Evolutionary conservation across 2,329 filamentous ascomycete species (phyloP).

Genomic region (Neocucurbitaria cava): DNA sequence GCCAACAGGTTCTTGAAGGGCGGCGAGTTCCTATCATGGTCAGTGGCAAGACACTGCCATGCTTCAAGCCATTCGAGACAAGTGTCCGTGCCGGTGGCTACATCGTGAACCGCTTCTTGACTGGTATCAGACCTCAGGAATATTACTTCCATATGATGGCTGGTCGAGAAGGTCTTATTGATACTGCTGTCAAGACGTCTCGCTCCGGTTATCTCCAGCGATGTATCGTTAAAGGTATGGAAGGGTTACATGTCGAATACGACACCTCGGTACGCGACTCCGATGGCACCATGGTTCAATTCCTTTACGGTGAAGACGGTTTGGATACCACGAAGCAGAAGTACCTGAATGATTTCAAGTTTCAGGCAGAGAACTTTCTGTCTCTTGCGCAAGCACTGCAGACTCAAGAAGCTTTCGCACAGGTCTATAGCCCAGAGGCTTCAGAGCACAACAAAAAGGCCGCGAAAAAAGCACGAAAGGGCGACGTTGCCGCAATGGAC

Average conservation of each 20-base stretch:
- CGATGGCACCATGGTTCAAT: slow-evolving; percentile 92
- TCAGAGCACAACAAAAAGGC: slow-evolving; percentile 67
- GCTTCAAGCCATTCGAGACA: slow-evolving; percentile 91
- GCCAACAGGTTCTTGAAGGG: slow-evolving; percentile 95
- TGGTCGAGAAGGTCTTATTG: slow-evolving; percentile 95
- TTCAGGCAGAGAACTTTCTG: slow-evolving; percentile 83
- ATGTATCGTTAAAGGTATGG: slow-evolving; percentile 98
- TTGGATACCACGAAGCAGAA: slow-evolving; percentile 94
- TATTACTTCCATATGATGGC: slow-evolving; percentile 99
- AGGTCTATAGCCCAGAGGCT: slow-evolving; percentile 71
- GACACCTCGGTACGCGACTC: slow-evolving; percentile 93
- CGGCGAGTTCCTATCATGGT: slow-evolving; percentile 96
- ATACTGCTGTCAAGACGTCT: slow-evolving; percentile 98
- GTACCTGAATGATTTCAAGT: slow-evolving; percentile 88
- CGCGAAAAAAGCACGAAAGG: slow-evolving; percentile 82
- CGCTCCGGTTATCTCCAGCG: slow-evolving; percentile 95
- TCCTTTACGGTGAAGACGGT: slow-evolving; percentile 95
- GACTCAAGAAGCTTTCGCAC: slow-evolving; percentile 63
- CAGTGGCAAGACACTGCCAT: slow-evolving; percentile 93
- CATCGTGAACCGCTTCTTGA: slow-evolving; percentile 95
- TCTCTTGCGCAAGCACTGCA: slow-evolving; percentile 81
- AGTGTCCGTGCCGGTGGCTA: slow-evolving; percentile 90
- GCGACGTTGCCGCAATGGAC: slow-evolving; percentile 71
- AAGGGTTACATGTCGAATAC: slow-evolving; percentile 89
- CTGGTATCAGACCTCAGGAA: slow-evolving; percentile 94